Conservation (phyloP, 208 protist species). For the Lotmaria passim region DNA sequence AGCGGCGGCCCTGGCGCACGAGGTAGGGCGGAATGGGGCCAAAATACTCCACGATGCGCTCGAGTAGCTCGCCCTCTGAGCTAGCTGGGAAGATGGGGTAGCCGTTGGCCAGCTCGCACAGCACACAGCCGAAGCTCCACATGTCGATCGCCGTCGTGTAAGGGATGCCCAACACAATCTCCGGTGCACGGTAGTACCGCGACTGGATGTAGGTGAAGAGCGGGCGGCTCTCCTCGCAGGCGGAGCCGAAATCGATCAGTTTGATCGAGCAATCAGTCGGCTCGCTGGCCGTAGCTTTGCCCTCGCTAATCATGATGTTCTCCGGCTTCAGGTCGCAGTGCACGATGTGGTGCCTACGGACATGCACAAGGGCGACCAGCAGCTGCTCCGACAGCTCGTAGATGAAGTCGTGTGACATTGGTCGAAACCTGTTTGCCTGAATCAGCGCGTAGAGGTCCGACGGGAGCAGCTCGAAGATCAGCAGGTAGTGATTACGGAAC, state of each 20-base stretch:
- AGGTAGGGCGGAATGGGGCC: conserved; percentile 74
- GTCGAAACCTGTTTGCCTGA: conserved; percentile 72
- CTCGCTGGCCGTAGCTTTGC: conserved; percentile 2
- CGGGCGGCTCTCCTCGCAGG: conserved; percentile 92
- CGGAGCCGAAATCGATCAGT: conserved; percentile 98
- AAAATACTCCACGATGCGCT: conserved; percentile 84
- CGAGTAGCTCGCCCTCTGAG: conserved; percentile 80
- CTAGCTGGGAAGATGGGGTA: conserved; percentile 92
- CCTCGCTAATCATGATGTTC: conserved; percentile 92
- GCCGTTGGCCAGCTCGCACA: conserved; percentile 93
- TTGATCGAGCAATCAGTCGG: conserved; percentile 83
- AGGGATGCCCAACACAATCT: conserved; percentile 88
- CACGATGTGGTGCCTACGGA: conserved; percentile 83
- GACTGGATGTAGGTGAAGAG: conserved; percentile 96
- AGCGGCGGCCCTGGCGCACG: conserved; percentile 51
- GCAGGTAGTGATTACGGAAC: conserved; percentile 80
- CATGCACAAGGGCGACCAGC: conserved; percentile 68
- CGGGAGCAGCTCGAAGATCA: conserved; percentile 80
- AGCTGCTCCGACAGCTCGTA: conserved; percentile 74
- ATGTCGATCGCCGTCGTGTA: conserved; percentile 92
- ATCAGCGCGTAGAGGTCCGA: conserved; percentile 77
- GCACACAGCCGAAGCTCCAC: conserved; percentile 94
- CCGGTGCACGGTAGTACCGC: conserved; percentile 92
- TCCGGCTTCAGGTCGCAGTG: conserved; percentile 98
- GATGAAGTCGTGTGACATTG: conserved; percentile 77